A percentile compares a stretch with the other conserved stretches of the same genome.
Evolutionary conservation across 805 yeast genomes (phyloP).

Genomic region (Candida yuanshanica): DNA sequence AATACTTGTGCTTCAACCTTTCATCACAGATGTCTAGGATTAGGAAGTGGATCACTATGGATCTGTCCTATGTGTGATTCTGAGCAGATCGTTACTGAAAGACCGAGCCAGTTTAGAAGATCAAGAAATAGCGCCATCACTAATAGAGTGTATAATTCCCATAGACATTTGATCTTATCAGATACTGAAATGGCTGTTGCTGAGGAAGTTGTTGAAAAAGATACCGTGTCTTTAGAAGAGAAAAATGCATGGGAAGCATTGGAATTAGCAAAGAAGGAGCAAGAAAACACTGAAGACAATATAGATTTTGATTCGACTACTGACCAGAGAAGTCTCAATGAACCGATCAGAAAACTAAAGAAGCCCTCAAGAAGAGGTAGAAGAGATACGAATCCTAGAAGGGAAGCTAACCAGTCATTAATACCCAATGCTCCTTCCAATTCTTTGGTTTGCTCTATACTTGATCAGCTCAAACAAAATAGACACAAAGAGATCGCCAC

Average conservation of each 20-base stretch:
- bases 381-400: neutral
- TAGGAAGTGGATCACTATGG: slow-evolving; percentile 29
- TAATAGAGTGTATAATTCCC: slow-evolving; percentile 20
- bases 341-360: slow-evolving; percentile 11
- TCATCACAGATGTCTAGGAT: slow-evolving; percentile 37
- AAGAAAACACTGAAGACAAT: neutral
- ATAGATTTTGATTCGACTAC: neutral
- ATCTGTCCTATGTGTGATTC: slow-evolving; percentile 47
- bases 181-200: slow-evolving; percentile 2
- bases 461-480: slow-evolving; percentile 17
- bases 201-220: slow-evolving; percentile 9
- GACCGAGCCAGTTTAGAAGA: slow-evolving; percentile 20
- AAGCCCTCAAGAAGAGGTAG: slow-evolving; percentile 16
- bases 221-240: slow-evolving; percentile 18
- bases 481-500: slow-evolving; percentile 2
- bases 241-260: slow-evolving; percentile 20
- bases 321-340: neutral
- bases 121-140: slow-evolving; percentile 25
- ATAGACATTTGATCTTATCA: neutral
- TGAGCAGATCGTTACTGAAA: slow-evolving; percentile 27
- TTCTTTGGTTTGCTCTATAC: slow-evolving; percentile 15
- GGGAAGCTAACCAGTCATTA: neutral
- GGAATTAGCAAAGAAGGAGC: slow-evolving; percentile 15
- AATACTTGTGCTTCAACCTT: slow-evolving; percentile 34
- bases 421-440: slow-evolving; percentile 1